Evolutionary conservation across 2,329 filamentous ascomycete genomes (phyloP), one percentile per base, ranked within the genome.

Genomic region (Fusarium redolens): DNA sequence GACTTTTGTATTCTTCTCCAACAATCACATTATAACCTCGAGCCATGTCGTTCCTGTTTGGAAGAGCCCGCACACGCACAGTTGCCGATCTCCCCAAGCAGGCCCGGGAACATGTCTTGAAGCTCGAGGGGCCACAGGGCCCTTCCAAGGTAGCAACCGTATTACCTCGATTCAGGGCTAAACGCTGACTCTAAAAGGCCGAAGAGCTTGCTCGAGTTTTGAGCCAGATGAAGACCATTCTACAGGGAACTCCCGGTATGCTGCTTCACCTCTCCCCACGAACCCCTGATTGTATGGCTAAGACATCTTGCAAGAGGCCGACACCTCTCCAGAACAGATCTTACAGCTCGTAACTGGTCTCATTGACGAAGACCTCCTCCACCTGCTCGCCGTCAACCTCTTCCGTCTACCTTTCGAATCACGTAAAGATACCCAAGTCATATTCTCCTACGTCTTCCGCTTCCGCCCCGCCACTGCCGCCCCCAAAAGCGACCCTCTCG

Each of bases 391-490:
- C 25, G 88, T 92, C 68, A 92, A 92, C 79, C 92, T 99, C 50
- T 91, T 94, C 82, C 90, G 92, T 57, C 89, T 99, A 8, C 95
- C 96, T 1, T 99, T 99, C 85, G 96, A 99, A 85, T 94, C 95
- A 41, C 92, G 96, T 79, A 98, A 98, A 85, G 96, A 98, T 80
- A 93, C 94, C 17, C 96, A 98, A 81, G 93, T 96, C 71, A 96
- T 98, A 80, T 96, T 98, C 84, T 97, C 95, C 44, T 96, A 96
- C 81, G 93, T 97, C 75, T 94, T 98, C 81, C 93, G 95, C 74
- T 98, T 96, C 86, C 93, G 93, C 72, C 92, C 92, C 10, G 86
- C 90, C 45, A 89, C 88, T 47, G 89, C 88, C 4, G 90, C 91
- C 25, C 86, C 89, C 17, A 90, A 91, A 78, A 89, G 87, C 74